These are phyloP conservation scores for Asterella californica DNA, from an alignment of 225 moss, liverwort and hornwort genomes.

Conservation along the genomic window DNA sequence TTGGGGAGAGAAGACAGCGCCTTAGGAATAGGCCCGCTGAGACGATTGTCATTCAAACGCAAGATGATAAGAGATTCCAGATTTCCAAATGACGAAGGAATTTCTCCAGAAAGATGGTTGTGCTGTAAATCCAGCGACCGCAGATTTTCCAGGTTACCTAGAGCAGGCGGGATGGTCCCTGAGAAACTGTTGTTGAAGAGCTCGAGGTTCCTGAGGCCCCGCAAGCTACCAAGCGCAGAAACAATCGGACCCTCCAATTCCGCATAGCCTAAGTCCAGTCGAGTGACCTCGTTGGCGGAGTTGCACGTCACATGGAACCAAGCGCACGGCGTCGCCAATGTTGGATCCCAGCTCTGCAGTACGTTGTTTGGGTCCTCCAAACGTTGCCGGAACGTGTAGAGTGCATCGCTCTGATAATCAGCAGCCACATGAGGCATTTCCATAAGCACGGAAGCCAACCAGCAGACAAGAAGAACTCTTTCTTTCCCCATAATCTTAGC, in stretches of 20 bases:
- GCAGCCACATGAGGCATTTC: neutral
- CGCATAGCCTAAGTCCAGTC: constrained; percentile 8
- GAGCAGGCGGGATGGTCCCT: neutral
- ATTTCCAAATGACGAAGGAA: constrained; percentile 6
- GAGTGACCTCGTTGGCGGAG: neutral
- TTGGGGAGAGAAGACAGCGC: neutral
- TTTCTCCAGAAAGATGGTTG: constrained; percentile 3
- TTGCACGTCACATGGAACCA: constrained; percentile 21
- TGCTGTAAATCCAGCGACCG: constrained; percentile 10
- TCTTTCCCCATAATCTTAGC: too few relatives aligned
- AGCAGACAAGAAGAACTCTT: too few relatives aligned
- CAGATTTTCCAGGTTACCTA: constrained; percentile 7
- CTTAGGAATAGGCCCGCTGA: neutral
- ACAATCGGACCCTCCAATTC: neutral
- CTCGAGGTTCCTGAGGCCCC: constrained; percentile 1
- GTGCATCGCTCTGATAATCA: constrained; percentile 3
- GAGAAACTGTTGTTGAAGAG: constrained; percentile 4
- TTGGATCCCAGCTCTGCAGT: constrained; percentile 20
- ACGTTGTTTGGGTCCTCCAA: constrained; percentile 3
- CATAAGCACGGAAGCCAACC: too few relatives aligned
- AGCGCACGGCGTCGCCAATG: constrained; percentile 9
- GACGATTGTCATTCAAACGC: constrained; percentile 2
- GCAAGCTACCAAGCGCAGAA: neutral
- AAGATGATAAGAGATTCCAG: neutral
- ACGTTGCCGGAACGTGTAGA: neutral